These are phyloP conservation scores for Limtongia smithiae DNA, from an alignment of 805 yeast species.

Conservation along the genomic window DNA sequence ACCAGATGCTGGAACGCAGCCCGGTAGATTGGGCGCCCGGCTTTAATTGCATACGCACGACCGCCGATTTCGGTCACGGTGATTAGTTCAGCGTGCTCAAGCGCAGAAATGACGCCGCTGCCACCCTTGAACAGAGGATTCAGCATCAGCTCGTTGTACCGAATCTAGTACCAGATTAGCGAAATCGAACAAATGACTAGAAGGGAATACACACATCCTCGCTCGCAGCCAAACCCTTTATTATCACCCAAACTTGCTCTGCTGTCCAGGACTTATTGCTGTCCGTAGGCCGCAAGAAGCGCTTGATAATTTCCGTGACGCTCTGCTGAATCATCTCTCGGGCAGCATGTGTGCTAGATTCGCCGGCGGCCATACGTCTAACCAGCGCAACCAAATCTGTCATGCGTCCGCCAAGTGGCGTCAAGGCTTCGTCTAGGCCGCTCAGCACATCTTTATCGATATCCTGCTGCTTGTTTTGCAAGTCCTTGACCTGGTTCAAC, in stretches of 20 bases:
- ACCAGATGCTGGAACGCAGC: slow-evolving; percentile 74
- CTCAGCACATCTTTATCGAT: slow-evolving; percentile 32
- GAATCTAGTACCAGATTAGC: slow-evolving; percentile 3
- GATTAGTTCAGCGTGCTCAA: slow-evolving; percentile 78
- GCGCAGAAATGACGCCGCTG: slow-evolving; percentile 48
- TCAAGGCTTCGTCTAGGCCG: slow-evolving; percentile 51
- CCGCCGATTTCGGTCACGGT: slow-evolving; percentile 75
- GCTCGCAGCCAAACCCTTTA: slow-evolving; percentile 55
- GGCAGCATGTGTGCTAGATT: slow-evolving; percentile 69
- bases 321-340: slow-evolving; percentile 78
- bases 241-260: slow-evolving; percentile 85
- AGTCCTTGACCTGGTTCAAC: slow-evolving; percentile 38
- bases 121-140: slow-evolving; percentile 42
- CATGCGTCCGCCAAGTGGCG: slow-evolving; percentile 92
- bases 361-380: slow-evolving; percentile 85
- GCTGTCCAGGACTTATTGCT: slow-evolving; percentile 52
- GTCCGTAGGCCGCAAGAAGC: slow-evolving; percentile 48
- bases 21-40: slow-evolving; percentile 80
- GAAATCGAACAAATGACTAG: slow-evolving; percentile 8
- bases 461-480: slow-evolving; percentile 33
- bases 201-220: slow-evolving; percentile 40
- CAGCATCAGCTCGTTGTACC: slow-evolving; percentile 35
- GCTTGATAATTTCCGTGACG: slow-evolving; percentile 81
- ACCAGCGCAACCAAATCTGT: slow-evolving; percentile 86
- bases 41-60: slow-evolving; percentile 56